Conservation (phyloP, 768 basidiomycete genomes). For the Phylloporus arenicola region DNA sequence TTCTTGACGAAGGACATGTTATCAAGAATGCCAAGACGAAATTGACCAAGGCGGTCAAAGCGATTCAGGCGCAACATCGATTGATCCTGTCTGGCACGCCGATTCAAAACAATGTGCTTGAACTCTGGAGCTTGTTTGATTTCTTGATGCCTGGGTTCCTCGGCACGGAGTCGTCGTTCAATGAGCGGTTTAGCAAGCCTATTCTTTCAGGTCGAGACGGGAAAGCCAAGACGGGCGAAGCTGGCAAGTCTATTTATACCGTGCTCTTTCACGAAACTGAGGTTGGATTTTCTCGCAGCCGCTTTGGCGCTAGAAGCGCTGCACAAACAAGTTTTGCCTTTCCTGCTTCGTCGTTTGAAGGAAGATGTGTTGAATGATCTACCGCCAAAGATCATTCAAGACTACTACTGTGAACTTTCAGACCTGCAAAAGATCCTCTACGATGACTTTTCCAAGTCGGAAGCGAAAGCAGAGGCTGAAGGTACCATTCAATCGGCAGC, state of each 20-base stretch:
- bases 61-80: slow-evolving; percentile 83
- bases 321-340: slow-evolving; percentile 99
- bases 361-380: slow-evolving; percentile 95
- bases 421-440: slow-evolving; percentile 91
- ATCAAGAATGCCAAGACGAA: slow-evolving; percentile 99
- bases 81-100: slow-evolving; percentile 95
- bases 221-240: slow-evolving; percentile 91
- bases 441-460: slow-evolving; percentile 86
- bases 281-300: slow-evolving; percentile 44
- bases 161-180: slow-evolving; percentile 92
- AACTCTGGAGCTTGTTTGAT: slow-evolving; percentile 98
- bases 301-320: slow-evolving; percentile 91
- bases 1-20: slow-evolving; percentile 96
- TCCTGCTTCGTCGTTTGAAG: slow-evolving; percentile 91
- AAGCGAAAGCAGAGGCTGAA: slow-evolving; percentile 58
- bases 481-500: slow-evolving; percentile 52
- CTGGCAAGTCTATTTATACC: slow-evolving; percentile 52
- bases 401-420: slow-evolving; percentile 97
- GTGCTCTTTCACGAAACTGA: slow-evolving; percentile 1
- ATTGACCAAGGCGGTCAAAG: slow-evolving; percentile 93
- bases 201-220: slow-evolving; percentile 93
- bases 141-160: slow-evolving; percentile 99
- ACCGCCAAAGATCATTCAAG: slow-evolving; percentile 99
- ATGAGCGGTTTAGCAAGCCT: slow-evolving; percentile 92
- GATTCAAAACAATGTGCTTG: slow-evolving; percentile 97